phyloP scores from a whole-genome alignment of 2,329 filamentous ascomycete genomes.

The Byssoonygena ceratinophila region DNA sequence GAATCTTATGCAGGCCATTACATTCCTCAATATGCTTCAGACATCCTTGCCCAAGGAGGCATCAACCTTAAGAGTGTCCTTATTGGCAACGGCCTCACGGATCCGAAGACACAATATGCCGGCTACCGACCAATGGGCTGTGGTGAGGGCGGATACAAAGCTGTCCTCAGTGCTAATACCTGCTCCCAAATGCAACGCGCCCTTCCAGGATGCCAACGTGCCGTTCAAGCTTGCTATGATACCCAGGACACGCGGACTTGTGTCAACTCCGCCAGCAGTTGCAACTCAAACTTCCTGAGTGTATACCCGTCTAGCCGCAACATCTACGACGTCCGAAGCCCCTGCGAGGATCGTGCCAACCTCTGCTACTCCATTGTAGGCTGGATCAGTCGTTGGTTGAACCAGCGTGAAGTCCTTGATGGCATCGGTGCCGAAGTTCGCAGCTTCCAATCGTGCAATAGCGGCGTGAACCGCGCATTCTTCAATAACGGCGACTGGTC shows the following conservation, averaged over 20 bases:
- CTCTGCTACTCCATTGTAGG: slow-evolving; percentile 89
- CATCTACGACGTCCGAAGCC: slow-evolving; percentile 84
- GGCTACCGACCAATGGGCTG: slow-evolving; percentile 98
- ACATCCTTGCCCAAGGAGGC: slow-evolving; percentile 87
- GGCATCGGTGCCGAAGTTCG: slow-evolving; percentile 82
- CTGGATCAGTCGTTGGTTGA: slow-evolving; percentile 79
- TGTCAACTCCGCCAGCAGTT: slow-evolving; percentile 62
- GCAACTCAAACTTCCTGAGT: slow-evolving; percentile 90
- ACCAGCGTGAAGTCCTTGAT: slow-evolving; percentile 69
- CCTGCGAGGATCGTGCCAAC: slow-evolving; percentile 72
- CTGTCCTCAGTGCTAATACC: slow-evolving; percentile 65
- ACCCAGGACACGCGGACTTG: slow-evolving; percentile 58
- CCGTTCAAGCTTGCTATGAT: slow-evolving; percentile 74
- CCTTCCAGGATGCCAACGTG: slow-evolving; percentile 60
- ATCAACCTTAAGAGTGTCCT: slow-evolving; percentile 93
- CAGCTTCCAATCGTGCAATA: slow-evolving; percentile 92
- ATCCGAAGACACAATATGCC: slow-evolving; percentile 84
- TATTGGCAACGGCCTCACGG: slow-evolving; percentile 93
- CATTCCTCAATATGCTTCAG: slow-evolving; percentile 81
- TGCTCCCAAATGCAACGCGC: slow-evolving; percentile 90
- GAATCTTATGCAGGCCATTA: slow-evolving; percentile 95
- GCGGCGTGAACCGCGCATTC: slow-evolving; percentile 98
- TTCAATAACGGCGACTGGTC: slow-evolving; percentile 97
- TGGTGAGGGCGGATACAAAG: slow-evolving; percentile 84
- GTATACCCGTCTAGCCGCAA: slow-evolving; percentile 95